Percentiles rank a stretch among this genome's conserved stretches.
Evolutionary conservation across 2,329 filamentous ascomycete genomes (phyloP).

Genomic region (Sporothrix schenckii): DNA sequence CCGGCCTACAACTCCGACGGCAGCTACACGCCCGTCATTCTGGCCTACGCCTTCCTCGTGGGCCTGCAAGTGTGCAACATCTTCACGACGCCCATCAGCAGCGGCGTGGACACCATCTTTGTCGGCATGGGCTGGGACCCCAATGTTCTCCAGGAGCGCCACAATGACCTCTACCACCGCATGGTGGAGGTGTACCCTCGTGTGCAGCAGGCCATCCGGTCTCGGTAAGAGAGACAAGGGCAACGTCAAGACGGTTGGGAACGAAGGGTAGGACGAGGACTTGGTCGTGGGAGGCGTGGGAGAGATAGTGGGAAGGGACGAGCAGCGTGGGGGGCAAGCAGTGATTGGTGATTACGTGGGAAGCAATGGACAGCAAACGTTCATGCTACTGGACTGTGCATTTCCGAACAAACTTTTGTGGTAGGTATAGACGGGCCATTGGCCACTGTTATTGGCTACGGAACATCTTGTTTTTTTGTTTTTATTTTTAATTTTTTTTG

Average conservation of each 20-base stretch:
- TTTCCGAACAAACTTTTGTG: too few species aligned
- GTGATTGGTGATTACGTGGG: neutral
- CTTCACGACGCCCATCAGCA: constrained; percentile 81
- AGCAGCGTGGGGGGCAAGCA: too few species aligned
- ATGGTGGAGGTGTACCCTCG: constrained; percentile 83
- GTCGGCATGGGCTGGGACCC: constrained; percentile 73
- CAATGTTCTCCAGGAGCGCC: constrained; percentile 75
- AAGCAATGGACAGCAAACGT: too few species aligned
- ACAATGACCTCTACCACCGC: constrained; percentile 76
- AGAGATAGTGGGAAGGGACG: neutral
- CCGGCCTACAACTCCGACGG: constrained; percentile 73
- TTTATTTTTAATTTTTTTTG: neutral
- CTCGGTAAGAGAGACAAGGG: neutral
- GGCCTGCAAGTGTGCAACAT: constrained; percentile 87
- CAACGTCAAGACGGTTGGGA: neutral
- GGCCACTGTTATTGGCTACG: too few species aligned
- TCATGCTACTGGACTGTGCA: too few species aligned
- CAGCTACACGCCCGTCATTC: constrained; percentile 72
- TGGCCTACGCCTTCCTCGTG: constrained; percentile 86
- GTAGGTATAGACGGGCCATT: too few species aligned
- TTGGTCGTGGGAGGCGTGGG: neutral
- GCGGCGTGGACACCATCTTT: constrained; percentile 90
- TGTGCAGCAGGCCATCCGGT: constrained; percentile 74
- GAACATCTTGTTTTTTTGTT: neutral
- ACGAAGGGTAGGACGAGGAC: too few species aligned